phyloP scores from a whole-genome alignment of 2,329 filamentous ascomycete genomes.

The Ceratocystis eucalypticola region DNA sequence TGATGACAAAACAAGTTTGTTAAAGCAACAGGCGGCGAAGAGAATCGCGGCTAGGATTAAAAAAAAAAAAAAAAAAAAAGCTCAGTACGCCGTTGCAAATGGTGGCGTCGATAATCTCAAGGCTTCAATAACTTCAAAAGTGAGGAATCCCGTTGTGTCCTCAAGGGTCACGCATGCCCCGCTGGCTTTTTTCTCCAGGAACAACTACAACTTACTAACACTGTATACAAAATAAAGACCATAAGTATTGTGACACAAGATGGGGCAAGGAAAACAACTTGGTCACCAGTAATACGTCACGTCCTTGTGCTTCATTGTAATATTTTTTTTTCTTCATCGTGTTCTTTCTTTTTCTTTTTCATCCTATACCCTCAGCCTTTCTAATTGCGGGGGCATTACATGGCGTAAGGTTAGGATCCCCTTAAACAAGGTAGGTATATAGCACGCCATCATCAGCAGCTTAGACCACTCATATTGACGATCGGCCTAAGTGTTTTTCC shows the following conservation, averaged over 20 bases:
- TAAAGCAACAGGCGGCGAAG: not conserved
- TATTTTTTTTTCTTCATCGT: not conserved
- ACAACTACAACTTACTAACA: not conserved
- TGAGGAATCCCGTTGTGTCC: too few relatives aligned
- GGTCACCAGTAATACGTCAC: not conserved
- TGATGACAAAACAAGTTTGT: not conserved
- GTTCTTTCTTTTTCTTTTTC: not conserved
- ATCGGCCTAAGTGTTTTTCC: not conserved
- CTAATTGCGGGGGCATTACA: not conserved
- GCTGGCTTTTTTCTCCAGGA: not conserved
- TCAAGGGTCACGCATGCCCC: not conserved
- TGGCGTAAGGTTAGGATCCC: not conserved
- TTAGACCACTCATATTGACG: not conserved
- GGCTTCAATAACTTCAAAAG: too few relatives aligned
- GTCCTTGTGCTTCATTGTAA: not conserved
- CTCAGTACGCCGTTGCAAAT: not conserved
- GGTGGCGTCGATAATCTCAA: too few relatives aligned
- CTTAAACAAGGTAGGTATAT: not conserved
- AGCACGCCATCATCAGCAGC: conserved; percentile 9
- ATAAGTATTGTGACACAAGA: not conserved
- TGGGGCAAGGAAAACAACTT: not conserved
- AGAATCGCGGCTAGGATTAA: not conserved
- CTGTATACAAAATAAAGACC: not conserved
- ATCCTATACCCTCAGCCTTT: conserved; percentile 13
- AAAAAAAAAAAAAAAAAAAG: not conserved